A percentile compares a stretch with the other conserved stretches of the same genome.
Evolutionary conservation across 768 basidiomycete species (phyloP).

Genomic region (Megacollybia marginata): DNA sequence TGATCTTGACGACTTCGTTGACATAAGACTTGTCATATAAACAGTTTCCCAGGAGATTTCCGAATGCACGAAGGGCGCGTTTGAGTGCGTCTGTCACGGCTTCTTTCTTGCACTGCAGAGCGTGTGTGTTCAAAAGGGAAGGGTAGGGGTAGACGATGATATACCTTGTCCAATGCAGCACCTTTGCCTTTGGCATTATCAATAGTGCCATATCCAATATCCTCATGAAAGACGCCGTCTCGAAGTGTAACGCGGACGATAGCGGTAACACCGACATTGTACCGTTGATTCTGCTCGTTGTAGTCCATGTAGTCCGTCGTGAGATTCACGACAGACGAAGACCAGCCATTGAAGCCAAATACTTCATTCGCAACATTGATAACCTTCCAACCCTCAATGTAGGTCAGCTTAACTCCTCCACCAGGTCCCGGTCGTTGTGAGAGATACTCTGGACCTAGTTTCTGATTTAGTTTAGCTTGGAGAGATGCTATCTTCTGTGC

Average conservation of each 20-base stretch:
- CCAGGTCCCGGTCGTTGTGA: conserved; percentile 85
- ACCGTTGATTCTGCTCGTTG: conserved; percentile 58
- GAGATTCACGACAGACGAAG: conserved; percentile 67
- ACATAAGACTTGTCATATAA: conserved; percentile 93
- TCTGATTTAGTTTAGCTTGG: conserved; percentile 77
- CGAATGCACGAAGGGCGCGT: conserved; percentile 85
- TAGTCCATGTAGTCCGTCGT: conserved; percentile 76
- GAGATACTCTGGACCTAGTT: conserved; percentile 91
- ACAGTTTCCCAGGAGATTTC: conserved; percentile 93
- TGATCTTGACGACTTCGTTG: conserved; percentile 80
- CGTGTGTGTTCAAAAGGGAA: not conserved
- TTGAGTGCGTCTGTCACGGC: conserved; percentile 95
- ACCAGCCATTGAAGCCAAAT: conserved; percentile 98
- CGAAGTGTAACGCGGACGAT: conserved; percentile 80
- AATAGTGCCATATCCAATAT: conserved; percentile 82
- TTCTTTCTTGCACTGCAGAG: conserved; percentile 88
- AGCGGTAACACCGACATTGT: conserved; percentile 73
- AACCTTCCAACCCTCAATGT: conserved; percentile 96
- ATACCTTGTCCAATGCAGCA: conserved; percentile 84
- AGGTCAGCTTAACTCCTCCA: conserved; percentile 82
- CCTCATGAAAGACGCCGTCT: conserved; percentile 89
- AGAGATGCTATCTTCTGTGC: conserved; percentile 61
- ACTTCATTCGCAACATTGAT: conserved; percentile 98
- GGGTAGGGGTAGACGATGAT: conserved; percentile 10
- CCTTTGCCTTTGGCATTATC: conserved; percentile 87